Evolutionary conservation across 352 stramenopile genomes (phyloP), one percentile per base, ranked within the genome.

Genomic region (Globisporangium orthogonon): DNA sequence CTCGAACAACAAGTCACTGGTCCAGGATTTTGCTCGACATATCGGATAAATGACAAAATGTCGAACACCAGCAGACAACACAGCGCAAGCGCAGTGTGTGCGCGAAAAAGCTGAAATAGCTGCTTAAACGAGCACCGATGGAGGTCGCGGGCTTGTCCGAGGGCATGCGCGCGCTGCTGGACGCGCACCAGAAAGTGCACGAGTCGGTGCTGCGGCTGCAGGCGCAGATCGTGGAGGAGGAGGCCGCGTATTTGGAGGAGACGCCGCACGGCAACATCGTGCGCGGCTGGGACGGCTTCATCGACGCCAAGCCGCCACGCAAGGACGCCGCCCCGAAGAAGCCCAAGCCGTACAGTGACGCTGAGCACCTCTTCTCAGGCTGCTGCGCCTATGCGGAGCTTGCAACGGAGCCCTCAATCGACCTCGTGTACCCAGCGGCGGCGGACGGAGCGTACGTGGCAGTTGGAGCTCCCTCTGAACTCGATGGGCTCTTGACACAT

Each of bases 201-300:
- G 84, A 94, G 47, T 74, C 73, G 2, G 67, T 90, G 14, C 61
- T 90, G 53, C 77, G 78, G 52, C 48, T 91, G 9, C 78, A 94
- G 58, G 17, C 64, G 31, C 85, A 91, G 67, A 91, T 94, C 52
- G 75, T 88, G 44, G 85, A 93, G 39, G 76, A 87, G 51, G 85
- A 94, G 56, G 69, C 71, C 17, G 65, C 70, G 58, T 94, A 94
- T 56, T 60, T 94, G 11, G 85, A 94, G 30, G 85, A 94, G 45
- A 94, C 85, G 5, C 66, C 78, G 41, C 83, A 94, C 54, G 85
- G 85, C 41, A 94, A 94, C 72, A 94, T 94, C 61, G 82, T 94
- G 59, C 83, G 83, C 46, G 85, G 85, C 41, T 94, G 85, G 85
- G 85, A 94, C 52, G 85, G 85, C 50, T 94, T 91, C 61, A 86